A percentile compares a stretch with the other conserved stretches of the same genome.
phyloP scores from a whole-genome alignment of 2,329 filamentous ascomycete genomes.

The Xylaria sp. region DNA sequence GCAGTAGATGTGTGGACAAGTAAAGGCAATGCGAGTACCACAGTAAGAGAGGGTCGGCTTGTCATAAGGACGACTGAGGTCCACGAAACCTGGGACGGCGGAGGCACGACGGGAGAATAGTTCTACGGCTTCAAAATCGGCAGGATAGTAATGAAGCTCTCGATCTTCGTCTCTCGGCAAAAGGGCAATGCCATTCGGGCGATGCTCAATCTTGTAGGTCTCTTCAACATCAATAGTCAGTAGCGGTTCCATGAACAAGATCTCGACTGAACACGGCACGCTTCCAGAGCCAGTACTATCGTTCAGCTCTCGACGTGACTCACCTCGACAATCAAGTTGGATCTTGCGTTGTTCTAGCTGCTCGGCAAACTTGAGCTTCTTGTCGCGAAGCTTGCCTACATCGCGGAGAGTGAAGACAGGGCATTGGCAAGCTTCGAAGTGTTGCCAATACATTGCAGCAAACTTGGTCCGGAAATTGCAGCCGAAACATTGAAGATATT shows the following conservation, averaged over 20 bases:
- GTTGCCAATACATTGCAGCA: constrained; percentile 37
- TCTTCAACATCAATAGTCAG: constrained; percentile 2
- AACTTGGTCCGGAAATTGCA: constrained; percentile 38
- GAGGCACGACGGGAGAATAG: no score
- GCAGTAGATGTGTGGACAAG: constrained; percentile 15
- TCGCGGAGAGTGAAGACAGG: constrained; percentile 30
- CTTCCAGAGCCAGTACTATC: constrained; percentile 5
- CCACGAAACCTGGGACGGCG: not conserved
- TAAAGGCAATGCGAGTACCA: constrained; percentile 6
- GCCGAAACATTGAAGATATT: constrained; percentile 43
- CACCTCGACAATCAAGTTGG: not conserved
- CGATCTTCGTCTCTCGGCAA: no score
- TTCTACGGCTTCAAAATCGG: no score
- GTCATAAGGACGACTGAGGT: constrained; percentile 9
- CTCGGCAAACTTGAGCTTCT: constrained; percentile 35
- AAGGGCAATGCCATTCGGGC: no score
- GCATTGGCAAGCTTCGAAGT: constrained; percentile 43
- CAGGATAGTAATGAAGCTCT: no score
- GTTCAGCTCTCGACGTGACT: not conserved
- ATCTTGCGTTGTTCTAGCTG: constrained; percentile 14
- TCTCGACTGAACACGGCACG: not conserved
- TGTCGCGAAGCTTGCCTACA: constrained; percentile 34
- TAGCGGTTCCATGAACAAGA: not conserved
- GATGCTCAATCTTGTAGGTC: not conserved
- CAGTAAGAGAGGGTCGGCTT: constrained; percentile 13